Percentiles rank a stretch among this genome's conserved stretches.
phyloP scores from a whole-genome alignment of 805 yeast genomes.

The Ogataea nonfermentans region DNA sequence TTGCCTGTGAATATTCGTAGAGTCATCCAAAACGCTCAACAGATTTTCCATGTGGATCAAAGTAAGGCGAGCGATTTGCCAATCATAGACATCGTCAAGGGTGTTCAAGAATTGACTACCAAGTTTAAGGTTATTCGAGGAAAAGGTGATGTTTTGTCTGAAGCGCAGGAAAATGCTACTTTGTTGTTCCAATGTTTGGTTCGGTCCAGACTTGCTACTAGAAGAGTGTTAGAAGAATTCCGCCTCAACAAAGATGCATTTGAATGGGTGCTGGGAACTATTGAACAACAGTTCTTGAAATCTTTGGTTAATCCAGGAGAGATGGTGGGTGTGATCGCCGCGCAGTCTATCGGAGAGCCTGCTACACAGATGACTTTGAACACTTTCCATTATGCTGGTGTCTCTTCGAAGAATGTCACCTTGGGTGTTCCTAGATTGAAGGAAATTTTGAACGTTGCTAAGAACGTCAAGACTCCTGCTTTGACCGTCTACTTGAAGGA shows the following conservation, averaged over 20 bases:
- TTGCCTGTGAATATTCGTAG: conserved; percentile 96
- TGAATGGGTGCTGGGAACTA: conserved; percentile 94
- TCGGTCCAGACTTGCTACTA: conserved; percentile 87
- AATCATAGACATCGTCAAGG: conserved; percentile 71
- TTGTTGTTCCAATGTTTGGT: conserved; percentile 85
- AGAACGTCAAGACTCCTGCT: conserved; percentile 99
- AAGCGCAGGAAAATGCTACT: conserved; percentile 93
- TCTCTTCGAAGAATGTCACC: conserved; percentile 92
- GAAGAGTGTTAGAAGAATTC: conserved; percentile 90
- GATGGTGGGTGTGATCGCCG: conserved; percentile 97
- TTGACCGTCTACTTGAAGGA: conserved; percentile 87
- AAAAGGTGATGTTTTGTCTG: conserved; percentile 62
- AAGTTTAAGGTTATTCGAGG: conserved; percentile 82
- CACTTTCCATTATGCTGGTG: conserved; percentile 98
- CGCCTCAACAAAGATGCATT: conserved; percentile 81
- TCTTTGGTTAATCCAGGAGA: conserved; percentile 95
- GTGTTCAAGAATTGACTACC: conserved; percentile 66
- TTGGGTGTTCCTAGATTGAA: conserved; percentile 97
- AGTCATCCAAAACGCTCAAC: conserved; percentile 94
- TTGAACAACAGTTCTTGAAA: conserved; percentile 89
- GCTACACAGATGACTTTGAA: conserved; percentile 98
- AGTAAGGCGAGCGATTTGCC: conserved; percentile 87
- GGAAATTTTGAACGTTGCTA: conserved; percentile 97
- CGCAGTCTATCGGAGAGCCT: conserved; percentile 97
- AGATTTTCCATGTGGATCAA: conserved; percentile 91